Evolutionary conservation across 164 flowering plant species (phyloP), one percentile per base, ranked within the genome.

Genomic region (Santalum album): DNA sequence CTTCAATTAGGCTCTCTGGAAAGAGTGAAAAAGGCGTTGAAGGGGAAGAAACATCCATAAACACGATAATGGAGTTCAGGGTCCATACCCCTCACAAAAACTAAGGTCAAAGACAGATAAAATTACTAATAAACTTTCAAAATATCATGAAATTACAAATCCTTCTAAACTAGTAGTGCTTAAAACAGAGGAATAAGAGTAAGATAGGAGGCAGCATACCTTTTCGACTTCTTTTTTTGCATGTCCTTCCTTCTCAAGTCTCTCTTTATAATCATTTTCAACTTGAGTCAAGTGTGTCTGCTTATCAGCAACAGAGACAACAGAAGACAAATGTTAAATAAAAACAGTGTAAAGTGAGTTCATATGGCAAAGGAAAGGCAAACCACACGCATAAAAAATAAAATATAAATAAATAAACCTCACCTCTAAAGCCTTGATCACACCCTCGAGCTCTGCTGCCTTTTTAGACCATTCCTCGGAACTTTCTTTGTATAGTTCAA

Each of bases 391-490:
- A 29, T 54, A 17, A 29, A 40, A 45, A 61, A 2, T 51, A 21
- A 22, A 24, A 14, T 54, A 7, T 9, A 12, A 54, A n/a, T n/a
- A n/a, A 27, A 35, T 26, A 40, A 60, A 46, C 16, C 75, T 67
- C 64, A 87, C 97, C 67, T 92, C 96, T 63, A 90, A 56, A 50
- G 99, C 99, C 63, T 83, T 87, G 56, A 94, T 83, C 20, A 86
- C 99, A 68, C 96, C 99, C 75, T 94, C 97, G 54, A 94, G 95
- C 58, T 87, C 96, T 54, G 82, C 81, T 21, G 99, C 96, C 74
- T 94, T 94, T 50, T 64, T 81, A 19, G 97, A 87, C 96, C 95
- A 94, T 70, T 90, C 97, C 57, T 90, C 95, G 14, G 90, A 77
- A 66, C 95, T 87, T 76, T 90, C 97, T 67, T 82, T 94, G 61